Percentiles rank a stretch among this genome's conserved stretches.
Evolutionary conservation across 805 yeast genomes (phyloP).

Genomic region (Ogataea henricii): DNA sequence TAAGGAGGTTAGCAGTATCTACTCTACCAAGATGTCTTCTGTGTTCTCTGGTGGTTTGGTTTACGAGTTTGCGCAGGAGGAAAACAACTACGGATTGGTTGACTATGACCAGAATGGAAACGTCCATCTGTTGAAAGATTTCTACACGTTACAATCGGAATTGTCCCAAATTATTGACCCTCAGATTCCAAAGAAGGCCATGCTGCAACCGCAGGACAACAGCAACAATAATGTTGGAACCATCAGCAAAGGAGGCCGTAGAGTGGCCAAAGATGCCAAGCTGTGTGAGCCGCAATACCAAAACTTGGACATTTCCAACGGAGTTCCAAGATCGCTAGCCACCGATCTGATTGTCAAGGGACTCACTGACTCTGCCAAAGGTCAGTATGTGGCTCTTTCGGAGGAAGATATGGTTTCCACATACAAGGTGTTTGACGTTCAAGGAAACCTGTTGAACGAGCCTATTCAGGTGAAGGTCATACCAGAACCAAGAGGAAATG

Average conservation of each 20-base stretch:
- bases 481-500: constrained; percentile 27
- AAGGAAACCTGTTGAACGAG: constrained; percentile 39
- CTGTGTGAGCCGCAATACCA: constrained; percentile 43
- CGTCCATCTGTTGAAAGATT: constrained; percentile 46
- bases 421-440: constrained; percentile 43
- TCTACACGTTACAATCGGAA: constrained; percentile 44
- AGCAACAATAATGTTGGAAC: constrained; percentile 15
- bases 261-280: constrained; percentile 16
- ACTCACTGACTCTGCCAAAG: constrained; percentile 44
- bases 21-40: constrained; percentile 68
- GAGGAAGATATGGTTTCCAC: constrained; percentile 45
- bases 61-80: constrained; percentile 78
- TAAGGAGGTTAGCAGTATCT: constrained; percentile 72
- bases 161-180: constrained; percentile 39
- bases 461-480: constrained; percentile 27
- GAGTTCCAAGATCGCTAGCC: constrained; percentile 48
- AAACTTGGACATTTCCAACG: constrained; percentile 43
- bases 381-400: constrained; percentile 49
- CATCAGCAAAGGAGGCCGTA: constrained; percentile 25
- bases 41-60: constrained; percentile 86
- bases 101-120: constrained; percentile 45
- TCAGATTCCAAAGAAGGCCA: constrained; percentile 24
- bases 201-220: constrained; percentile 17
- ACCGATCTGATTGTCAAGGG: constrained; percentile 50
- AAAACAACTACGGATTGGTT: constrained; percentile 78